phyloP scores from a whole-genome alignment of 1,139 yeast genomes.

The Citeromyces hawaiiensis region DNA sequence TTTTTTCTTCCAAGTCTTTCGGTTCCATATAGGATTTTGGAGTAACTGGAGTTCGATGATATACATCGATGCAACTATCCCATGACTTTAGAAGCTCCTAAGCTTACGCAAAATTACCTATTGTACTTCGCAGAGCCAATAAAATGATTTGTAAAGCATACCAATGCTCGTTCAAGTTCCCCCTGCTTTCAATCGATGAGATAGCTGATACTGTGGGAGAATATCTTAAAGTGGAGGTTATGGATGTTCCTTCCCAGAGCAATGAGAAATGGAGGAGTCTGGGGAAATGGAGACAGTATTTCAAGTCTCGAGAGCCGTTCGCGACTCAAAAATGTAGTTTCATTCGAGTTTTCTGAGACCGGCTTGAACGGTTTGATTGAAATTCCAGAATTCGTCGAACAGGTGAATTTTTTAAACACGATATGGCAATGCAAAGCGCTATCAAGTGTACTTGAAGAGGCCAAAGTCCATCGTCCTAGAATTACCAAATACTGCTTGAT shows the following conservation, averaged over 20 bases:
- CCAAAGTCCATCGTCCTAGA: conserved; percentile 34
- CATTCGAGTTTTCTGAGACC: conserved; percentile 61
- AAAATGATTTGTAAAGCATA: conserved; percentile 4
- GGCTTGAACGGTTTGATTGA: conserved; percentile 33
- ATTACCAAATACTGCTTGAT: conserved; percentile 78
- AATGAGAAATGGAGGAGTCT: conserved; percentile 56
- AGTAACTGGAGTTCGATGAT: too few species aligned
- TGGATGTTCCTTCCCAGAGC: conserved; percentile 83
- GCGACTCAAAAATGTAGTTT: conserved; percentile 66
- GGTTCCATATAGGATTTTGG: too few species aligned
- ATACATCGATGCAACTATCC: too few species aligned
- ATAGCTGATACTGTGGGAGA: conserved; percentile 51
- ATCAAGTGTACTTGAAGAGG: conserved; percentile 5
- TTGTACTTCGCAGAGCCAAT: conserved; percentile 15
- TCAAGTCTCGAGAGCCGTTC: conserved; percentile 38
- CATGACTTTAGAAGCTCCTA: too few species aligned
- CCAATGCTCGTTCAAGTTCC: conserved; percentile 24
- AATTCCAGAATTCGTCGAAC: conserved; percentile 57
- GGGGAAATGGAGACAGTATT: conserved; percentile 67
- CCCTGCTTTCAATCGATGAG: conserved; percentile 36
- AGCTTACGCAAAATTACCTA: too few species aligned
- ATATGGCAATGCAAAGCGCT: conserved; percentile 32
- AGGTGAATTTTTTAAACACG: conserved; percentile 56
- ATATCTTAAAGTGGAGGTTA: conserved; percentile 60
- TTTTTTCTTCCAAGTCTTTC: too few species aligned